These are phyloP conservation scores for Sistotremastrum niveocremeum DNA, from an alignment of 768 basidiomycete species.

Conservation along the genomic window DNA sequence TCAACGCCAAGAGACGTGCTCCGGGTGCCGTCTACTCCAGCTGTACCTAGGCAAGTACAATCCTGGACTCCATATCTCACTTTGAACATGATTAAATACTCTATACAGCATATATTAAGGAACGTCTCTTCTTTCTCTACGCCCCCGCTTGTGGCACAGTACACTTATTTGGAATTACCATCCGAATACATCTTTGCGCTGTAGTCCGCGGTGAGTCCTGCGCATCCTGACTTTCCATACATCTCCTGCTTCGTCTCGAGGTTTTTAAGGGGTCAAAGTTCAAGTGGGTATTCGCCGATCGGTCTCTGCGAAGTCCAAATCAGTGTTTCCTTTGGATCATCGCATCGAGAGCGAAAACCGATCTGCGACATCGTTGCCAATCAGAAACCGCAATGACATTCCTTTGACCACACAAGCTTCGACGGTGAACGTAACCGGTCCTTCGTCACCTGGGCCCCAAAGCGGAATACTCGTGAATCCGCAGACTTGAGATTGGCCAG, in stretches of 20 bases:
- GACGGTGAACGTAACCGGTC: slow-evolving; percentile 13
- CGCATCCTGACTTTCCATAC: not conserved
- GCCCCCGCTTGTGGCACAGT: slow-evolving; percentile 4
- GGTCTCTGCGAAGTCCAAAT: slow-evolving; percentile 8
- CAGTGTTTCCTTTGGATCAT: slow-evolving; percentile 3
- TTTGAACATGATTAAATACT: too few species aligned
- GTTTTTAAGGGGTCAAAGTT: too few species aligned
- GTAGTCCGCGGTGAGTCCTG: too few species aligned
- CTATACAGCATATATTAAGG: slow-evolving; percentile 4
- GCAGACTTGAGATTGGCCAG: slow-evolving; percentile 14
- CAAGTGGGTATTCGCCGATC: not conserved
- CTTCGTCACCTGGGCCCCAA: slow-evolving; percentile 11
- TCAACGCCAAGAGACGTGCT: too few species aligned
- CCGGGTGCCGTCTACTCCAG: too few species aligned
- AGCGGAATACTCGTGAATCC: slow-evolving; percentile 17
- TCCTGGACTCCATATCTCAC: too few species aligned
- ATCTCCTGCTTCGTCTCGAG: not conserved
- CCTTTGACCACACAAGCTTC: slow-evolving; percentile 16
- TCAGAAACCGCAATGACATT: slow-evolving; percentile 12
- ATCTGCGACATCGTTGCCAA: slow-evolving; percentile 17
- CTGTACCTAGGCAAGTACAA: too few species aligned
- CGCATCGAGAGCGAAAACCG: too few species aligned
- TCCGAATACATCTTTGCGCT: not conserved
- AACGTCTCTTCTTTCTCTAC: not conserved
- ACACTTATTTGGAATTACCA: not conserved